phyloP scores from a whole-genome alignment of 139 green algal genomes.

The Yamagishiella unicocca region DNA sequence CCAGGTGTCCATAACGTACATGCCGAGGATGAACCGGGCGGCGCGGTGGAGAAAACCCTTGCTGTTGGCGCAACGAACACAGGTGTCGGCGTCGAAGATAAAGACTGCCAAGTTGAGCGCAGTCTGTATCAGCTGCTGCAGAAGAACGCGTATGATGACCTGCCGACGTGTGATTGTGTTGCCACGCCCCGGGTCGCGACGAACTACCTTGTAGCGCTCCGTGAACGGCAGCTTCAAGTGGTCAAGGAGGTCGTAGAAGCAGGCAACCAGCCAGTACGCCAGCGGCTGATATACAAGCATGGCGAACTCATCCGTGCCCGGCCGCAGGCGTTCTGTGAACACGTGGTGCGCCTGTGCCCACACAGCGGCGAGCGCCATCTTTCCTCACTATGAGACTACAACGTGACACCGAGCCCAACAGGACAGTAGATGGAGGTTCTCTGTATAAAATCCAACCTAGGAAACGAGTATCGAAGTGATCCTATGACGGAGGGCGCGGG shows the following conservation, averaged over 20 bases:
- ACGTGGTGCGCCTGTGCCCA: neutral
- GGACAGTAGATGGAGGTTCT: no score
- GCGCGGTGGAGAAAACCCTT: neutral
- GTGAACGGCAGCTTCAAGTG: conserved; percentile 45
- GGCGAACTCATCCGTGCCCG: conserved; percentile 48
- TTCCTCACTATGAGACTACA: no score
- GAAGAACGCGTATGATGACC: conserved; percentile 72
- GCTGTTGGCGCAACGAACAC: conserved; percentile 3
- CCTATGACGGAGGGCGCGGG: no score
- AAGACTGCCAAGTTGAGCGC: conserved; percentile 50
- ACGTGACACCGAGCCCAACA: no score
- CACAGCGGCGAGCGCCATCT: no score
- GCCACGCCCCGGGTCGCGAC: conserved; percentile 20
- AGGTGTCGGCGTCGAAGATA: conserved; percentile 57
- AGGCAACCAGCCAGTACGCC: conserved; percentile 71
- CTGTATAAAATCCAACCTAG: no score
- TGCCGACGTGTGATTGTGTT: conserved; percentile 50
- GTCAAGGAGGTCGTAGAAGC: conserved; percentile 72
- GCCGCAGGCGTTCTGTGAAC: neutral
- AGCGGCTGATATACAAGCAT: conserved; percentile 59
- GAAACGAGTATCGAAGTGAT: no score
- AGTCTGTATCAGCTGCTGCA: conserved; percentile 75
- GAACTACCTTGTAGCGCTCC: conserved; percentile 37
- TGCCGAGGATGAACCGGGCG: conserved; percentile 59
- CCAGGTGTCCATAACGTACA: conserved; percentile 82